Evolutionary conservation across 2,329 filamentous ascomycete species (phyloP).

Genomic region (Fusarium buharicum): DNA sequence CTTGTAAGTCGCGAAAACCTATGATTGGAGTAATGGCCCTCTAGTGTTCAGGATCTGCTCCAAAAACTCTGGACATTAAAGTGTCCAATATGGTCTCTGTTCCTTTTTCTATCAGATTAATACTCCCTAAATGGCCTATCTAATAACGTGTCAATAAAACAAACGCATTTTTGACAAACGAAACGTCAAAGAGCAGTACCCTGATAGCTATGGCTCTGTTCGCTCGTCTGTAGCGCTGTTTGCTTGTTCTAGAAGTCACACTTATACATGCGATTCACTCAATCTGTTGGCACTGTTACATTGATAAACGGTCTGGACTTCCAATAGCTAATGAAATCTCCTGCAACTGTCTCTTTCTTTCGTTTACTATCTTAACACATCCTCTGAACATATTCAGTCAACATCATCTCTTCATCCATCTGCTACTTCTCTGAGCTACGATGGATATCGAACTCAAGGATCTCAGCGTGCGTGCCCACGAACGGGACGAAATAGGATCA

Average conservation of each 20-base stretch:
- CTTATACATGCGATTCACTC: background rate
- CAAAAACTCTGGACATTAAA: background rate
- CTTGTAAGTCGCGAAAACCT: background rate
- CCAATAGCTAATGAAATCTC: background rate
- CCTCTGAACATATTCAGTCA: background rate
- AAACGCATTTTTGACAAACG: slow-evolving; percentile 2
- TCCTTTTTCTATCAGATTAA: background rate
- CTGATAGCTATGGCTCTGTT: background rate
- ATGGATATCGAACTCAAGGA: slow-evolving; percentile 7
- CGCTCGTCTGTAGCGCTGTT: background rate
- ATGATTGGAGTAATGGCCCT: background rate
- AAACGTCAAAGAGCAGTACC: background rate
- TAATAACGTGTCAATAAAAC: background rate
- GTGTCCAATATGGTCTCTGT: background rate
- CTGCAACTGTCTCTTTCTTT: background rate
- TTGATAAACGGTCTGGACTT: background rate
- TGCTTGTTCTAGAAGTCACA: background rate
- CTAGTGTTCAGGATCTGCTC: background rate
- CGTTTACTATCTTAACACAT: background rate
- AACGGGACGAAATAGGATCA: background rate
- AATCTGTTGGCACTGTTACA: slow-evolving; percentile 6
- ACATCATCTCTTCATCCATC: background rate
- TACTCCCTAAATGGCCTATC: background rate
- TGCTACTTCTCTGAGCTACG: background rate
- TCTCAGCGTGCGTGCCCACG: background rate